A percentile compares a stretch with the other conserved stretches of the same genome.
phyloP scores from a whole-genome alignment of 2,329 filamentous ascomycete genomes.

The Thielaviopsis ethacetica region DNA sequence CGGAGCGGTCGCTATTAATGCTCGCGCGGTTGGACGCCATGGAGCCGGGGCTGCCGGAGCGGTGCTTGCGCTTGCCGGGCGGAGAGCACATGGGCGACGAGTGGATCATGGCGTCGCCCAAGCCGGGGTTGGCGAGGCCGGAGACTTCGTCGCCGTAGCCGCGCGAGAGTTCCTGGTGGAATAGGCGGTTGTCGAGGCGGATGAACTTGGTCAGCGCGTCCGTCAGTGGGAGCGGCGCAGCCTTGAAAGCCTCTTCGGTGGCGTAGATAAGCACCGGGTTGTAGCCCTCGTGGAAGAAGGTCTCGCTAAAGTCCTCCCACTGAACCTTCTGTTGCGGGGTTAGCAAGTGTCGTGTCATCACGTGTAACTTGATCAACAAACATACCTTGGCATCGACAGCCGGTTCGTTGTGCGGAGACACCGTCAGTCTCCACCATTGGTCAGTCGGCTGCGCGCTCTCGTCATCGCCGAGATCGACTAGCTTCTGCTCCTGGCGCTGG shows the following conservation, averaged over 20 bases:
- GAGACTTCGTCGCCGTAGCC: slow-evolving; percentile 17
- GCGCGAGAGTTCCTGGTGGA: slow-evolving; percentile 31
- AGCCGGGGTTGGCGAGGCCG: neutral
- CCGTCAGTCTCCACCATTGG: slow-evolving; percentile 41
- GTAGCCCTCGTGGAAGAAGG: slow-evolving; percentile 29
- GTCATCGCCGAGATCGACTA: slow-evolving; percentile 26
- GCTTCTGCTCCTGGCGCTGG: slow-evolving; percentile 23
- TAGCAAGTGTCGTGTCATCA: neutral
- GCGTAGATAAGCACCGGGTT: slow-evolving; percentile 36
- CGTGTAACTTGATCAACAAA: neutral
- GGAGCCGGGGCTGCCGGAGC: slow-evolving; percentile 29
- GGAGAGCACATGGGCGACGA: slow-evolving; percentile 11
- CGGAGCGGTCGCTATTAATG: slow-evolving; percentile 11
- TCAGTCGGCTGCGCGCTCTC: slow-evolving; percentile 19
- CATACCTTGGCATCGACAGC: slow-evolving; percentile 34
- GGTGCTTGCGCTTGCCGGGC: slow-evolving; percentile 29
- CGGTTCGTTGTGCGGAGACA: slow-evolving; percentile 21
- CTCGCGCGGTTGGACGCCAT: slow-evolving; percentile 23
- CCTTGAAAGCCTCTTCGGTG: slow-evolving; percentile 29
- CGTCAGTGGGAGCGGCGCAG: slow-evolving; percentile 22
- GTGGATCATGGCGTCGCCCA: neutral
- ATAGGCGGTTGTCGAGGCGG: slow-evolving; percentile 33
- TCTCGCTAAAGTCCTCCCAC: slow-evolving; percentile 27
- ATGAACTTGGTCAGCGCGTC: slow-evolving; percentile 28
- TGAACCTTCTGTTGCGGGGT: slow-evolving; percentile 27